Conservation (phyloP, 2,329 filamentous ascomycete species). For the Fusarium miscanthi region DNA sequence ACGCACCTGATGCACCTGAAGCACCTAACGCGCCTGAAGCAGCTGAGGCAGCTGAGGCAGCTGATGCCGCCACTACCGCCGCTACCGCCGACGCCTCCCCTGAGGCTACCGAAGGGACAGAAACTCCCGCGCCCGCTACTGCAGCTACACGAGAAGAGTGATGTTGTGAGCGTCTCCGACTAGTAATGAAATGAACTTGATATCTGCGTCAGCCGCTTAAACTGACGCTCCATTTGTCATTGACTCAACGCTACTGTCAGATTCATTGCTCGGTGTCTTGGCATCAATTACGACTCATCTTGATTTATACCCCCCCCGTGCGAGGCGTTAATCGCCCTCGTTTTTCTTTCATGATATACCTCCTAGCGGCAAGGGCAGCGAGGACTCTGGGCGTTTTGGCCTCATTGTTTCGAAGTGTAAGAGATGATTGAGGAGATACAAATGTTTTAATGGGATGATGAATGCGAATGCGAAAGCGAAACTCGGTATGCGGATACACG, state of each 20-base stretch:
- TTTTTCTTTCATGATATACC: conserved; percentile 43
- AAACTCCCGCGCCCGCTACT: conserved; percentile 18
- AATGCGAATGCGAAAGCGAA: conserved; percentile 11
- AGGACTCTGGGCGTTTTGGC: conserved; percentile 41
- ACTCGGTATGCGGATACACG: conserved; percentile 12
- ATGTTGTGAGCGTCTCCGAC: conserved; percentile 2
- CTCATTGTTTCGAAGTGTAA: conserved; percentile 27
- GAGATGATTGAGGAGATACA: conserved; percentile 21
- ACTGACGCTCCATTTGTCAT: not conserved
- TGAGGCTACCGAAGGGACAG: conserved; percentile 15
- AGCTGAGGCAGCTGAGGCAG: not conserved
- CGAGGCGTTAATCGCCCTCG: conserved; percentile 37
- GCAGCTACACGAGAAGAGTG: conserved; percentile 29
- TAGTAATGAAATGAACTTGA: not conserved
- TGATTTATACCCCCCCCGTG: conserved; percentile 47
- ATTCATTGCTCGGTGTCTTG: conserved; percentile 22
- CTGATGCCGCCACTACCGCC: no score
- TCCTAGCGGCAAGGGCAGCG: conserved; percentile 36
- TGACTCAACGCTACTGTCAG: conserved; percentile 2
- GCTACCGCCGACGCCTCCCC: conserved; percentile 5
- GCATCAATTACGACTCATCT: conserved; percentile 42
- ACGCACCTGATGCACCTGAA: conserved; percentile 14
- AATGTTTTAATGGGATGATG: conserved; percentile 35
- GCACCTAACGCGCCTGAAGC: no score
- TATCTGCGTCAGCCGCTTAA: not conserved